Evolutionary conservation across 768 basidiomycete genomes (phyloP).

Genomic region (Pisolithus albus): DNA sequence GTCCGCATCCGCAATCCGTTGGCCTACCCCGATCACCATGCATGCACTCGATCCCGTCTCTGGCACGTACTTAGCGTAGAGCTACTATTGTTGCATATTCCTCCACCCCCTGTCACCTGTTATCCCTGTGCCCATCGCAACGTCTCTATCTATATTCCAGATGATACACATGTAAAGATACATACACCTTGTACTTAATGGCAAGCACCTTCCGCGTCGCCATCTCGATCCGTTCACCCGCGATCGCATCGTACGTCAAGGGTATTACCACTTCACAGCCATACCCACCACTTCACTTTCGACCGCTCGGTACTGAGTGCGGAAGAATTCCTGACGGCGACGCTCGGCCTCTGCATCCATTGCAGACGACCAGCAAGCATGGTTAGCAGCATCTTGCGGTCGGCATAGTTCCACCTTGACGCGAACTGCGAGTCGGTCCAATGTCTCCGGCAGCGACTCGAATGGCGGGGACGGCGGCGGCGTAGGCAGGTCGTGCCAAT

Average conservation of each 20-base stretch:
- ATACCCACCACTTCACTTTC: conserved; percentile 78
- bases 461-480: conserved; percentile 38
- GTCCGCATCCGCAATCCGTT: too few relatives aligned
- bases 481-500: conserved; percentile 57
- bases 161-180: conserved; percentile 8
- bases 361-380: conserved; percentile 29
- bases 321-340: conserved; percentile 44
- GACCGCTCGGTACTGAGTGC: conserved; percentile 80
- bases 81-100: conserved; percentile 16
- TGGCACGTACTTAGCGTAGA: conserved; percentile 20
- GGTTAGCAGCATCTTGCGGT: conserved; percentile 23
- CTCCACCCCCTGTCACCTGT: conserved; percentile 8
- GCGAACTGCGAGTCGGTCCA: conserved; percentile 29
- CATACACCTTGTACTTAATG: too few relatives aligned
- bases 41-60: not conserved
- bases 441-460: conserved; percentile 1
- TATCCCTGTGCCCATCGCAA: not conserved
- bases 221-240: too few relatives aligned
- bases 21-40: not conserved
- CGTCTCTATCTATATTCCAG: not conserved
- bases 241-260: too few relatives aligned
- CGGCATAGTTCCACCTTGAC: conserved; percentile 38
- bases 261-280: conserved; percentile 63
- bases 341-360: conserved; percentile 41
- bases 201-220: too few relatives aligned